Conservation (phyloP, 2,329 filamentous ascomycete species). For the Alternaria metachromatica region DNA sequence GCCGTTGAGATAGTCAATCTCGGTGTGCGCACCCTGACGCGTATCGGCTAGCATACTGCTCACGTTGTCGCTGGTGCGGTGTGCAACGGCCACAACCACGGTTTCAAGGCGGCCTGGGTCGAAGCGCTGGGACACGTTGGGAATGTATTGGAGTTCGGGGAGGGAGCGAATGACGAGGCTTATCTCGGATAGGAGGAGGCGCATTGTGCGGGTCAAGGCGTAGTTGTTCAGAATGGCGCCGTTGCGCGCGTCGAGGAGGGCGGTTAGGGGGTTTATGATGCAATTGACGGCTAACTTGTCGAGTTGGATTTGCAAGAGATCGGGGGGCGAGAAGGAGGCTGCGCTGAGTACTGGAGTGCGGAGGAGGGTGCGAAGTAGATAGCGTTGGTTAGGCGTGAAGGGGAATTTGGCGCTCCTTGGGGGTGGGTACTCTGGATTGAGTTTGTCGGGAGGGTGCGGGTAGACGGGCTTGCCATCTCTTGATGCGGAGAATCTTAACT, state of each 20-base stretch:
- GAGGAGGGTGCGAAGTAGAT: slow-evolving; percentile 70
- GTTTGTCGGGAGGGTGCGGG: slow-evolving; percentile 15
- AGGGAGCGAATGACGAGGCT: slow-evolving; percentile 72
- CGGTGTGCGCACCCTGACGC: slow-evolving; percentile 66
- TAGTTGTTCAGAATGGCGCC: slow-evolving; percentile 72
- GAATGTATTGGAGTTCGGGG: slow-evolving; percentile 72
- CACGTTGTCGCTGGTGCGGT: slow-evolving; percentile 62
- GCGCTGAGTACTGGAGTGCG: slow-evolving; percentile 68
- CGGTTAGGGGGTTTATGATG: slow-evolving; percentile 81
- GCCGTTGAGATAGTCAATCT: slow-evolving; percentile 86
- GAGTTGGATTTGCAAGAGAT: slow-evolving; percentile 76
- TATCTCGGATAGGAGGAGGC: slow-evolving; percentile 76
- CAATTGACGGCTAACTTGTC: slow-evolving; percentile 78
- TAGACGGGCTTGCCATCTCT: slow-evolving; percentile 5
- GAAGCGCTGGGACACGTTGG: slow-evolving; percentile 66
- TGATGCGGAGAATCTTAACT: slow-evolving; percentile 17
- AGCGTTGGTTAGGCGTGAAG: slow-evolving; percentile 58
- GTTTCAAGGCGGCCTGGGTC: slow-evolving; percentile 67
- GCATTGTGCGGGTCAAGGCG: slow-evolving; percentile 69
- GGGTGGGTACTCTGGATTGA: slow-evolving; percentile 23
- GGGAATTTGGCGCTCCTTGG: slow-evolving; percentile 27
- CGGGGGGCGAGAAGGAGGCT: slow-evolving; percentile 62
- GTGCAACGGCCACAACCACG: slow-evolving; percentile 62
- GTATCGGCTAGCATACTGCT: slow-evolving; percentile 75
- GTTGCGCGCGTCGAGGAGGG: slow-evolving; percentile 78